Percentiles rank a stretch among this genome's conserved stretches.
phyloP scores from a whole-genome alignment of 2,329 filamentous ascomycete species.

The Colletotrichum sp. region DNA sequence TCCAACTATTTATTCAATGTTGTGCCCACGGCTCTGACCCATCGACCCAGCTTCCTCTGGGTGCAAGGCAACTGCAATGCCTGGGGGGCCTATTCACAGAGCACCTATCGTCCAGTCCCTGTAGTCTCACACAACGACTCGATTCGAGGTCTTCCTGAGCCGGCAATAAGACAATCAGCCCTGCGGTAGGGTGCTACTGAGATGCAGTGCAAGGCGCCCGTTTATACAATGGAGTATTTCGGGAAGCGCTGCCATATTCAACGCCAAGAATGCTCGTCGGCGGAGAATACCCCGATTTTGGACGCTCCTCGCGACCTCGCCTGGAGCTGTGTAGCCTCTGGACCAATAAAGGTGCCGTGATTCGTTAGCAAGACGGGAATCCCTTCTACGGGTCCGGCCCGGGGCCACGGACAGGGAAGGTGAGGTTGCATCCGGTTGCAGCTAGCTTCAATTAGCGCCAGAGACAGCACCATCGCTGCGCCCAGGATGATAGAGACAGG shows the following conservation, averaged over 20 bases:
- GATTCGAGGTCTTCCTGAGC: neutral
- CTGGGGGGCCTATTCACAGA: neutral
- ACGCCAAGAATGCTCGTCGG: neutral
- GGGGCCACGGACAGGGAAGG: neutral
- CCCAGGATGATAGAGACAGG: neutral
- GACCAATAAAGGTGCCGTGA: neutral
- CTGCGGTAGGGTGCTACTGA: neutral
- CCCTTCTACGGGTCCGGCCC: neutral
- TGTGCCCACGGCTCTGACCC: neutral
- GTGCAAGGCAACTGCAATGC: neutral
- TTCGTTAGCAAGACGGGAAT: neutral
- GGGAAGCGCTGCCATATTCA: neutral
- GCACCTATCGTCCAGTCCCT: neutral
- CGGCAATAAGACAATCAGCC: neutral
- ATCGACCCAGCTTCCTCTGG: neutral
- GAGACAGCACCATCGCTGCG: neutral
- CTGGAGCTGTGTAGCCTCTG: neutral
- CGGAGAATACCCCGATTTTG: neutral
- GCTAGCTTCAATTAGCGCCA: neutral
- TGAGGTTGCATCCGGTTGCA: neutral
- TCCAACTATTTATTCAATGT: neutral
- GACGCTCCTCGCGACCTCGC: neutral
- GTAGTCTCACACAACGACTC: neutral
- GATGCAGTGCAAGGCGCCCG: neutral
- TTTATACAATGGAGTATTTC: neutral